phyloP scores from a whole-genome alignment of 805 yeast genomes.

The Lachancea quebecensis region DNA sequence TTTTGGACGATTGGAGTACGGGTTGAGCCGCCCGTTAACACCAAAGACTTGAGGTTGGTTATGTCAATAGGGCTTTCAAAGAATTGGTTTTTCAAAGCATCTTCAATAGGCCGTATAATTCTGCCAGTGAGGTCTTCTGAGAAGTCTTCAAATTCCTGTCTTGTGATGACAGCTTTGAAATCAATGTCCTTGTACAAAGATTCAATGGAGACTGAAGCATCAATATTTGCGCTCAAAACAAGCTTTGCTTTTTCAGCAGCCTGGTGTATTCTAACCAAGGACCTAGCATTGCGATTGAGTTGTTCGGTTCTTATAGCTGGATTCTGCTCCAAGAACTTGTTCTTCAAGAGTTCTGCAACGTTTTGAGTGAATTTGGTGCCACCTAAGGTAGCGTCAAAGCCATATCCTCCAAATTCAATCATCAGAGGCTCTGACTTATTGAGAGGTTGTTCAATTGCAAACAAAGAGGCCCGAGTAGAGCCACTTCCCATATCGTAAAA shows the following conservation, averaged over 20 bases:
- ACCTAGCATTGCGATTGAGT: constrained; percentile 44
- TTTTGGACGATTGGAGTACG: constrained; percentile 84
- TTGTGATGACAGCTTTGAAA: constrained; percentile 55
- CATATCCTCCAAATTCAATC: constrained; percentile 68
- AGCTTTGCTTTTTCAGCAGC: constrained; percentile 86
- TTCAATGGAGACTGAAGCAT: constrained; percentile 72
- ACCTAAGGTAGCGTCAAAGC: constrained; percentile 60
- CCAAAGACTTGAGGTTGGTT: constrained; percentile 51
- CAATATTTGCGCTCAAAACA: constrained; percentile 81
- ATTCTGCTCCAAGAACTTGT: constrained; percentile 47
- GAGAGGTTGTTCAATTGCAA: constrained; percentile 46
- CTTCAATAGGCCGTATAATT: constrained; percentile 47
- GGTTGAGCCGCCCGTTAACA: constrained; percentile 84
- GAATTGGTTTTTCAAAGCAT: constrained; percentile 39
- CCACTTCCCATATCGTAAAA: constrained; percentile 93
- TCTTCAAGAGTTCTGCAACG: constrained; percentile 53
- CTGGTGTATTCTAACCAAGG: constrained; percentile 63
- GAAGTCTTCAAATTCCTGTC: constrained; percentile 74
- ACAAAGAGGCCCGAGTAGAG: constrained; percentile 77
- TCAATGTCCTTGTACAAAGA: constrained; percentile 68
- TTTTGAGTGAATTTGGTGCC: constrained; percentile 69
- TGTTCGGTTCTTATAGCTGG: constrained; percentile 33
- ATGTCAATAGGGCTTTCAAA: constrained; percentile 24
- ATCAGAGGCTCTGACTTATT: constrained; percentile 36
- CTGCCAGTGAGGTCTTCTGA: constrained; percentile 38